phyloP scores from a whole-genome alignment of 78 protist species.

The Goniomonas avonlea region DNA sequence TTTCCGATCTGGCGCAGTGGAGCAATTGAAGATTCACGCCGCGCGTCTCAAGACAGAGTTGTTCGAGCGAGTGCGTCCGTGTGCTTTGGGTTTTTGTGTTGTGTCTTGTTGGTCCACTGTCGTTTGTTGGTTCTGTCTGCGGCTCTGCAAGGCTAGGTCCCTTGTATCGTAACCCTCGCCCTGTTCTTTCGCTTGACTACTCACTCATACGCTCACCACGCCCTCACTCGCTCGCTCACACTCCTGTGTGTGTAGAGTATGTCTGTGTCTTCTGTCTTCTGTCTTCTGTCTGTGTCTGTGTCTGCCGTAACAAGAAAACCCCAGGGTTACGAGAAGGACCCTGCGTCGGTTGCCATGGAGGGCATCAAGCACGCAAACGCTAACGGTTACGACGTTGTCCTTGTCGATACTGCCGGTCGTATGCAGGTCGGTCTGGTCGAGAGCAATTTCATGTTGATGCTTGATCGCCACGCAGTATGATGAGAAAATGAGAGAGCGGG shows the following conservation, averaged over 20 bases:
- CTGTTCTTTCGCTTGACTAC: no score
- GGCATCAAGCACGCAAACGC: constrained; percentile 56
- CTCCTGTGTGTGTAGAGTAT: neutral
- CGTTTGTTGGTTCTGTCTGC: no score
- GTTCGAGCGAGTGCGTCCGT: constrained; percentile 57
- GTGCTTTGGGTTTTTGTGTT: no score
- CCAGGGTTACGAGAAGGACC: constrained; percentile 92
- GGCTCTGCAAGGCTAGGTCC: no score
- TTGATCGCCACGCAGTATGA: no score
- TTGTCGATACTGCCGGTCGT: constrained; percentile 97
- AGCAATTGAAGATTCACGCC: constrained; percentile 89
- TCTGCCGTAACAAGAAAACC: no score
- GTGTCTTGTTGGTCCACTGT: no score
- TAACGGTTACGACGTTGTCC: constrained; percentile 65
- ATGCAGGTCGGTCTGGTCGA: constrained; percentile 78
- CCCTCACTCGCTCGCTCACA: neutral
- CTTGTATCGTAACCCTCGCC: no score
- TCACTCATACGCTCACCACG: neutral
- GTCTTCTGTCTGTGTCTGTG: neutral
- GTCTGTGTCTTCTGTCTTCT: neutral
- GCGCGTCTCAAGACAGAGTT: constrained; percentile 41
- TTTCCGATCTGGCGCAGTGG: constrained; percentile 97
- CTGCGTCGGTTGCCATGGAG: constrained; percentile 75
- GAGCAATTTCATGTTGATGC: no score
- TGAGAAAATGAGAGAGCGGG: no score